These are phyloP conservation scores for Hypoxylon sp. DNA, from an alignment of 2,329 filamentous ascomycete genomes.

Conservation along the genomic window DNA sequence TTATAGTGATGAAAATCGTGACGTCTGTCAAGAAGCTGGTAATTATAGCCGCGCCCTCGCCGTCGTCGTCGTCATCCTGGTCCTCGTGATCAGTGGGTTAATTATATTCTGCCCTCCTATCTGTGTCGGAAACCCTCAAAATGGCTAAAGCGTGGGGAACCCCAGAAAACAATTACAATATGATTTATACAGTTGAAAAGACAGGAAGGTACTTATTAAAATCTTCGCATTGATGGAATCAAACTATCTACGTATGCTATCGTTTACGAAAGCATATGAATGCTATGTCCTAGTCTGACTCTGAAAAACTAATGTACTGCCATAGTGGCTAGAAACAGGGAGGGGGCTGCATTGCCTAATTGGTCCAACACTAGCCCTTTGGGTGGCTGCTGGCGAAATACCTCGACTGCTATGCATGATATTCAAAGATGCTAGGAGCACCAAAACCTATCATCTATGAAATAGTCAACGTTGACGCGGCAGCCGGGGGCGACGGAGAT, in stretches of 20 bases:
- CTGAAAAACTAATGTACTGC: neutral
- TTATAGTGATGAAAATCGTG: no score
- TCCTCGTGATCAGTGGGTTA: no score
- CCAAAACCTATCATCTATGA: neutral
- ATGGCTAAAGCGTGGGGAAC: no score
- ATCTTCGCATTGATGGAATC: neutral
- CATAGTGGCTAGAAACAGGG: neutral
- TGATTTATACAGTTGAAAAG: no score
- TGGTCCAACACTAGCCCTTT: neutral
- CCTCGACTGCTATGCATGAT: neutral
- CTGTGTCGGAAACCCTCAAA: no score
- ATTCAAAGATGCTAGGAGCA: neutral
- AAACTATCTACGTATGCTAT: neutral
- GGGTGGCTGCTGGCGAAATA: neutral
- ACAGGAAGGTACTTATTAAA: neutral
- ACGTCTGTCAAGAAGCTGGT: no score
- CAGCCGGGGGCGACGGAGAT: neutral
- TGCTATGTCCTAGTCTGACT: neutral
- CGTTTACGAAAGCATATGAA: neutral
- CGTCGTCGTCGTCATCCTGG: no score
- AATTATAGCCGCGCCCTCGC: no score
- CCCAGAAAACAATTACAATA: no score
- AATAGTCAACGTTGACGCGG: neutral
- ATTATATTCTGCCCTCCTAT: no score
- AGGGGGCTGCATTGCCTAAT: neutral